Evolutionary conservation across 495 filamentous ascomycete genomes (phyloP), one percentile per base, ranked within the genome.

Genomic region (Podospora conica): DNA sequence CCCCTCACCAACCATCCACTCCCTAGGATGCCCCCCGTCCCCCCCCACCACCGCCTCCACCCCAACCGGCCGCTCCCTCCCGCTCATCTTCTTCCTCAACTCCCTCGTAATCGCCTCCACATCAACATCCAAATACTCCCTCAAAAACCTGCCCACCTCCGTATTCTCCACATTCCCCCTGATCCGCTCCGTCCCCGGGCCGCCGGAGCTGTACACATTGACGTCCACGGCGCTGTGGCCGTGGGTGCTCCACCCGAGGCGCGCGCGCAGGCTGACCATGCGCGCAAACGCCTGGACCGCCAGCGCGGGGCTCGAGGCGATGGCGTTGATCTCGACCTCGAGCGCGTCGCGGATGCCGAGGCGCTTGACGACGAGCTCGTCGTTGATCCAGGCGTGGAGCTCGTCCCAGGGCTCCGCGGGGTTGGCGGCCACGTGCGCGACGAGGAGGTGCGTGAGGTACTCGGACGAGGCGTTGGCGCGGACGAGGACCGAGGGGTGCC

Each of bases 141-240:
- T 78, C 22, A 98, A 77, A 75, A 96, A 98, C 29, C 81, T 76
- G 15, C 95, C 95, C 4, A 98, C 82, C 12, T 98, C 91, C 4
- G 90, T 98, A 74, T 98, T 98, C 81, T 98, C 95, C 65, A 94
- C 87, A 74, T 97, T 97, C 5, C 95, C 95, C 1, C 83, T 71
- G 20, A 98, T 76, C 25, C 69, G 70, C 2, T 83, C 81, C 0
- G 82, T 72, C 5, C 73, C 80, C 1, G 73, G 73, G 4, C 84
- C 84, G 21, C 76, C 75, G 0, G 88, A 90, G 65, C 89, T 87
- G 74, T 96, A 97, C 69, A 96, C 90, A 74, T 97, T 96, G 60
- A 97, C 93, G 74, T 97, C 93, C 12, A 92, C 92, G 53, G 84
- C 91, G 53, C 89, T 91, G 78, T 97, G 93, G 20, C 93, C 93